phyloP scores from a whole-genome alignment of 2,329 filamentous ascomycete species.

The Botrytis galanthina region DNA sequence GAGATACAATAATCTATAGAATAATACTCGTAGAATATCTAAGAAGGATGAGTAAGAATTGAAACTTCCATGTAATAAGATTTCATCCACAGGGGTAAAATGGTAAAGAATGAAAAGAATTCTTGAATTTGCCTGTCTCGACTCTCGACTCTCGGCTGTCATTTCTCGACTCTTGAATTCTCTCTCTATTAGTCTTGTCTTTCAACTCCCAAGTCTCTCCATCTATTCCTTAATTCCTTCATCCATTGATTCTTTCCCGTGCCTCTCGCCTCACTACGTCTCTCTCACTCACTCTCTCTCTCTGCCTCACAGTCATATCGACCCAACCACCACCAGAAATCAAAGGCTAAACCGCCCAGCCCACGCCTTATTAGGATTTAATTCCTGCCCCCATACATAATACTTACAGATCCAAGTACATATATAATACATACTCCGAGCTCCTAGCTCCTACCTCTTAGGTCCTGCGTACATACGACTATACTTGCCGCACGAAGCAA shows the following conservation, averaged over 20 bases:
- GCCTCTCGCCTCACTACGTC: not conserved
- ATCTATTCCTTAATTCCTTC: not conserved
- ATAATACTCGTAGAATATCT: not conserved
- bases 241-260: not conserved
- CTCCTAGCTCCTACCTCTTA: not conserved
- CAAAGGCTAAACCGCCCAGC: not conserved
- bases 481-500: not conserved
- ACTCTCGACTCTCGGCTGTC: not conserved
- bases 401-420: not conserved
- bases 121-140: not conserved
- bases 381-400: not conserved
- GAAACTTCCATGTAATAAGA: not conserved
- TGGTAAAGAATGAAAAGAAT: not conserved
- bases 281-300: not conserved
- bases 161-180: not conserved
- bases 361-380: not conserved
- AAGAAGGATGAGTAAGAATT: slow-evolving; percentile 1
- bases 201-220: not conserved
- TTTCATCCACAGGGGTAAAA: not conserved
- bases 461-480: not conserved
- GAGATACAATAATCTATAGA: not conserved
- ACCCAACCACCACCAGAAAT: not conserved
- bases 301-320: not conserved
- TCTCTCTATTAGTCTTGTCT: not conserved
- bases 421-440: not conserved